Conservation (phyloP, 495 filamentous ascomycete species). For the Aspergillus sclerotioniger region DNA sequence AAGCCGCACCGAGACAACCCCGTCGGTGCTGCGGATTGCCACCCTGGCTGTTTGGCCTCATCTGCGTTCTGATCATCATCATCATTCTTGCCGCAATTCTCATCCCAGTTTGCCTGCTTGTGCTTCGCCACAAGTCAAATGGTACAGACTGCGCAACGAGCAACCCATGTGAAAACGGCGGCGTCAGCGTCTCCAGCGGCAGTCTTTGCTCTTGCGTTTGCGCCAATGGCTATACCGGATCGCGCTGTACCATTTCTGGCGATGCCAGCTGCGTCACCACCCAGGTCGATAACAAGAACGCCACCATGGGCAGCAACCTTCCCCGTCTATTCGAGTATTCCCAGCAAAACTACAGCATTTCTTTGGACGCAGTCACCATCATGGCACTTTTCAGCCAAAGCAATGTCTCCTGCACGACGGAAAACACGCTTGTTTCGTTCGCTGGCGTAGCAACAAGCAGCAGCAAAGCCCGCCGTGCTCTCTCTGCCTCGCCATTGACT, state of each 20-base stretch:
- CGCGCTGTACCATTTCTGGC: constrained; percentile 59
- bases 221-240: constrained; percentile 80
- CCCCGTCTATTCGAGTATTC: constrained; percentile 67
- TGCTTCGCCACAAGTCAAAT: constrained; percentile 52
- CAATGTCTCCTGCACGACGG: constrained; percentile 70
- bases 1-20: constrained; percentile 11
- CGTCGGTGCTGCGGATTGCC: constrained; percentile 78
- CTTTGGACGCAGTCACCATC: constrained; percentile 62
- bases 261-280: constrained; percentile 71
- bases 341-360: constrained; percentile 68
- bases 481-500: constrained; percentile 4
- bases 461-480: constrained; percentile 29
- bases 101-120: constrained; percentile 81
- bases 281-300: constrained; percentile 58
- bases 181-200: constrained; percentile 64
- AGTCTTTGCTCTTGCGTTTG: constrained; percentile 82
- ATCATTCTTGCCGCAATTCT: constrained; percentile 84
- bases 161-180: constrained; percentile 73
- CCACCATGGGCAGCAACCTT: constrained; percentile 77
- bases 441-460: constrained; percentile 43
- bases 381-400: constrained; percentile 72
- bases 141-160: constrained; percentile 48
- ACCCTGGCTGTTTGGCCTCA: constrained; percentile 69
- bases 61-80: constrained; percentile 66
- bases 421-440: constrained; percentile 87